Conservation (phyloP, 225 moss, liverwort and hornwort species). For the Pseudoscleropodium purum region DNA sequence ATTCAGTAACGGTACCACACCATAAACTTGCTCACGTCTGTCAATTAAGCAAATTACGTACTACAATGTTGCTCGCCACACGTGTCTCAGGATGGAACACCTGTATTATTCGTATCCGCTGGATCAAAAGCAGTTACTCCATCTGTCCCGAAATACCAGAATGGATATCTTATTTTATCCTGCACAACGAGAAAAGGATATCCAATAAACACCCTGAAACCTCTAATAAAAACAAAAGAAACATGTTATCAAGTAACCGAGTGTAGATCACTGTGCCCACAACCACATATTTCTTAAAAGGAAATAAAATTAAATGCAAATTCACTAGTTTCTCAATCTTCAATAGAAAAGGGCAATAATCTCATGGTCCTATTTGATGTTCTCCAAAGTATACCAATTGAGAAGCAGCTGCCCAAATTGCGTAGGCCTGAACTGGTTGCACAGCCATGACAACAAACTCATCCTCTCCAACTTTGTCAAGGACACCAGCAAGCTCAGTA, state of each 20-base stretch:
- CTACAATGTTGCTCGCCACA: not conserved
- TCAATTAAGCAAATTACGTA: not conserved
- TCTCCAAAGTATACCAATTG: constrained; percentile 34
- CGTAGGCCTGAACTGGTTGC: constrained; percentile 67
- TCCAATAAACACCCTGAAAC: not conserved
- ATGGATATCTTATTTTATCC: constrained; percentile 67
- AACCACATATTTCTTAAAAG: not conserved
- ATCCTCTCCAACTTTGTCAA: constrained; percentile 49
- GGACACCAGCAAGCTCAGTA: constrained; percentile 45
- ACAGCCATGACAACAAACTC: constrained; percentile 76
- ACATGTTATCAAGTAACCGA: not conserved
- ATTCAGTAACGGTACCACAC: not conserved
- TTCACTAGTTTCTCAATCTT: not conserved
- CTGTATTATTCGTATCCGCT: constrained; percentile 38
- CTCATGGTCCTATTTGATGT: not conserved
- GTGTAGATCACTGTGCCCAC: not conserved
- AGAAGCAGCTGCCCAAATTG: constrained; percentile 59
- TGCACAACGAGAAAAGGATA: constrained; percentile 7
- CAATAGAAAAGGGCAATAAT: not conserved
- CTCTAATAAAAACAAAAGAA: not conserved
- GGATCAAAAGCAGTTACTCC: constrained; percentile 94
- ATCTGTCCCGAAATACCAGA: constrained; percentile 92
- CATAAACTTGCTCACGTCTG: not conserved
- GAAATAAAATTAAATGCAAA: not conserved
- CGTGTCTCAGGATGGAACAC: constrained; percentile 9